Percentiles rank a stretch among this genome's conserved stretches.
Conservation (phyloP, 2,329 filamentous ascomycete genomes). For the Sarocladium kiliense region DNA sequence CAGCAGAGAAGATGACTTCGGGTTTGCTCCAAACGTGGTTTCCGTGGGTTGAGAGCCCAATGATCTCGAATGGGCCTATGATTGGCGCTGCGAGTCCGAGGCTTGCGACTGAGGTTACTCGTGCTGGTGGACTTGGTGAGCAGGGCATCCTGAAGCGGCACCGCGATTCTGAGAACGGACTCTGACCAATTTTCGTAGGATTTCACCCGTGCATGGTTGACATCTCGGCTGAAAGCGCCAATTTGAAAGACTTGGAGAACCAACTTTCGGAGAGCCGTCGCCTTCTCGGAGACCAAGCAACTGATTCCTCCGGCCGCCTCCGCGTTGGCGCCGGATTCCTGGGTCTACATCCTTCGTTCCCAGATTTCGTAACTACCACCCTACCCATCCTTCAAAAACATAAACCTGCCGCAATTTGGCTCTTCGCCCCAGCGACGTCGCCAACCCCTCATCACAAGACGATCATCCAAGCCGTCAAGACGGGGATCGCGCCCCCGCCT, state of each 20-base stretch:
- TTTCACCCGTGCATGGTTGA: conserved; percentile 28
- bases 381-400: conserved; percentile 47
- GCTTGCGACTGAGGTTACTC: conserved; percentile 31
- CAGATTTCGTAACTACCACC: conserved; percentile 34
- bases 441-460: conserved; percentile 17
- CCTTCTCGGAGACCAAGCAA: conserved; percentile 14
- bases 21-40: conserved; percentile 22
- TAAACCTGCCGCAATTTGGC: conserved; percentile 57
- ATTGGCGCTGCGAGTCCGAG: conserved; percentile 24
- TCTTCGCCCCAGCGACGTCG: conserved; percentile 50
- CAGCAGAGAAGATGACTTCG: neutral
- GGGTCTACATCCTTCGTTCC: conserved; percentile 40
- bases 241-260: conserved; percentile 26
- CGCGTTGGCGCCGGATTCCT: conserved; percentile 55
- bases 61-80: conserved; percentile 27
- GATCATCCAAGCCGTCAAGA: conserved; percentile 31
- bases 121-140: conserved; percentile 32
- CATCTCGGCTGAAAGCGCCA: conserved; percentile 21
- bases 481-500: conserved; percentile 24
- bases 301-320: conserved; percentile 30
- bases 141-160: neutral
- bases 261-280: conserved; percentile 24
- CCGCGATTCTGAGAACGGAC: no score
- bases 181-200: conserved; percentile 14
- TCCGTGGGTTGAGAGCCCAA: conserved; percentile 24